Conservation (phyloP, 768 basidiomycete species). For the Kondoa malvinella region DNA sequence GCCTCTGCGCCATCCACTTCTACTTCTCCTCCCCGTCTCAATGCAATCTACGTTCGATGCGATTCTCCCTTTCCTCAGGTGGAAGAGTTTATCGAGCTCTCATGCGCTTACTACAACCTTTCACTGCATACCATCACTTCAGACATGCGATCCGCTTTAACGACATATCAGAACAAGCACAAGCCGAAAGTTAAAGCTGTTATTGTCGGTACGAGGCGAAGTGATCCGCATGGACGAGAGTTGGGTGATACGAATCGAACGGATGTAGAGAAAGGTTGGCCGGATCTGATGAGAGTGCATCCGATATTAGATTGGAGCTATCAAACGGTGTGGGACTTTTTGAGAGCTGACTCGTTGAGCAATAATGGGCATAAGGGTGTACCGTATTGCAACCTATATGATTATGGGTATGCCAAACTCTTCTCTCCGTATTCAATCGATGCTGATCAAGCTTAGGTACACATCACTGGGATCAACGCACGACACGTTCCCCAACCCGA, state of each 20-base stretch:
- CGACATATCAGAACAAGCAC: conserved; percentile 16
- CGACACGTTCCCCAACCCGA: conserved; percentile 87
- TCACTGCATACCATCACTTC: conserved; percentile 50
- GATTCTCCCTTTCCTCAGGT: conserved; percentile 71
- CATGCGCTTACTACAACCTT: conserved; percentile 49
- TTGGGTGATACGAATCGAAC: conserved; percentile 35
- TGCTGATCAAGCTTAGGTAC: conserved; percentile 42
- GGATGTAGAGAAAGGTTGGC: conserved; percentile 76
- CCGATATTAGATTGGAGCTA: conserved; percentile 96
- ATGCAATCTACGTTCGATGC: conserved; percentile 66
- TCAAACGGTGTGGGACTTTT: conserved; percentile 70
- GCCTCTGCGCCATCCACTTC: conserved; percentile 33
- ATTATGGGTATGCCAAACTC: conserved; percentile 53
- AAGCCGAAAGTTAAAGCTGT: conserved; percentile 47
- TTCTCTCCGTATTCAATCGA: background rate
- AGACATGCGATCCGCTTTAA: conserved; percentile 43
- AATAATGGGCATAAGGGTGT: conserved; percentile 39
- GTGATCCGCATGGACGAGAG: conserved; percentile 87
- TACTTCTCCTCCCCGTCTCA: conserved; percentile 27
- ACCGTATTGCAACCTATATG: conserved; percentile 77
- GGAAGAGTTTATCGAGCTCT: conserved; percentile 62
- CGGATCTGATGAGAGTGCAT: conserved; percentile 71
- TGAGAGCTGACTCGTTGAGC: conserved; percentile 35
- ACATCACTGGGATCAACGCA: conserved; percentile 90
- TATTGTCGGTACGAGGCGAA: conserved; percentile 68